These are phyloP conservation scores for Hortiboletus campestris DNA, from an alignment of 768 basidiomycete species.

Conservation along the genomic window DNA sequence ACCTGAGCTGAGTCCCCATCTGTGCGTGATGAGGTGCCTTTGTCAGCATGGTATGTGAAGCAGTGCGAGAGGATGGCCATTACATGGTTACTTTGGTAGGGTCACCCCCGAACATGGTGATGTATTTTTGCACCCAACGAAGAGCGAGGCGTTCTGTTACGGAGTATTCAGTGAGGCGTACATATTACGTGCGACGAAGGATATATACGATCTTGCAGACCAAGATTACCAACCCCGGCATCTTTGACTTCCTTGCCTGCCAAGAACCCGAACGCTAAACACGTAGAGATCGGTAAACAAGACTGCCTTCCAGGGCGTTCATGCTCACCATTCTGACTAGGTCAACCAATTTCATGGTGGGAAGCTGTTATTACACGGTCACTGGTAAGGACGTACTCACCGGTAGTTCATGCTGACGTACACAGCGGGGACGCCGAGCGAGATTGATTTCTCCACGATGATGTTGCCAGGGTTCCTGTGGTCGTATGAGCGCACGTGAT, in stretches of 20 bases:
- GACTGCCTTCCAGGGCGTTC: neutral
- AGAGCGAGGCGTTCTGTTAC: conserved; percentile 38
- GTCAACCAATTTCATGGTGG: neutral
- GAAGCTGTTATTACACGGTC: neutral
- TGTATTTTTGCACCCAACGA: conserved; percentile 59
- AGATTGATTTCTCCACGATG: conserved; percentile 34
- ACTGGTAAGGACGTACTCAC: too few relatives aligned
- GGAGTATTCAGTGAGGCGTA: neutral
- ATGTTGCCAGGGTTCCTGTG: conserved; percentile 16
- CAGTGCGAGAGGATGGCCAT: neutral
- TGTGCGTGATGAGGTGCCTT: neutral
- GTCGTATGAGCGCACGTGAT: neutral
- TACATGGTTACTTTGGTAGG: conserved; percentile 40
- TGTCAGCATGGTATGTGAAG: neutral
- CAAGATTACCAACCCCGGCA: conserved; percentile 46
- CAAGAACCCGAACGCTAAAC: conserved; percentile 39
- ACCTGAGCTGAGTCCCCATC: conserved; percentile 40
- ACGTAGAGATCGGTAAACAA: neutral
- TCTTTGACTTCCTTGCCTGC: conserved; percentile 38
- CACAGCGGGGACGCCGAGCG: conserved; percentile 33
- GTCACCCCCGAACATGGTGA: conserved; percentile 58
- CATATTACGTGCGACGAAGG: too few relatives aligned
- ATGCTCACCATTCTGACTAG: conserved; percentile 11
- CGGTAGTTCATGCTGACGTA: conserved; percentile 44
- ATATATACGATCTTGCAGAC: conserved; percentile 44